Evolutionary conservation across 2,329 filamentous ascomycete species (phyloP).

Genomic region (Ceratocystis lukuohia): DNA sequence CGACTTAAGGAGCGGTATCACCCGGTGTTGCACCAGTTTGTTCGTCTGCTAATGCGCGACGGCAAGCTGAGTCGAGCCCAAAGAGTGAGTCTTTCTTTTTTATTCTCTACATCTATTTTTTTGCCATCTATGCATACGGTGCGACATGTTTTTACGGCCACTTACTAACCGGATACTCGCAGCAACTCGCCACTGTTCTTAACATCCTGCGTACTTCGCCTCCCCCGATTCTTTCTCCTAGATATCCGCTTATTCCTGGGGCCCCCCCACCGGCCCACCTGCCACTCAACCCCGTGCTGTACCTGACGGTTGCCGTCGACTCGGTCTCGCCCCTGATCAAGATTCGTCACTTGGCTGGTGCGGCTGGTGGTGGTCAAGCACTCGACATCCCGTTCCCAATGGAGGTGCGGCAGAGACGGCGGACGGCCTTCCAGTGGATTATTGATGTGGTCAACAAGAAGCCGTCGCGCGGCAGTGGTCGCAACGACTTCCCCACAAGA

Average conservation of each 20-base stretch:
- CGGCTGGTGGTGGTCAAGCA: conserved; percentile 72
- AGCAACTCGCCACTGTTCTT: conserved; percentile 79
- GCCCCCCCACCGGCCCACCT: conserved; percentile 65
- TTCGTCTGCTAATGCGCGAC: conserved; percentile 78
- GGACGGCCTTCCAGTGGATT: conserved; percentile 78
- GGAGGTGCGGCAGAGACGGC: conserved; percentile 57
- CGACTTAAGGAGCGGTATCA: conserved; percentile 75
- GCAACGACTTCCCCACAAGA: conserved; percentile 58
- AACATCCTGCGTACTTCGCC: conserved; percentile 73
- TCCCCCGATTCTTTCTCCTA: conserved; percentile 59
- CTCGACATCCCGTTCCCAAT: conserved; percentile 75
- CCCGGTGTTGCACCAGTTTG: conserved; percentile 71
- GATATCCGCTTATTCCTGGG: conserved; percentile 59
- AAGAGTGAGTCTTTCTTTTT: conserved; percentile 44
- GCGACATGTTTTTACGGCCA: background rate
- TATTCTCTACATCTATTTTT: conserved; percentile 12
- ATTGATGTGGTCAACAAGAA: conserved; percentile 70
- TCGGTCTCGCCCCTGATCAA: conserved; percentile 80
- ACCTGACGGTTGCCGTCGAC: conserved; percentile 82
- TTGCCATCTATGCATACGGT: background rate
- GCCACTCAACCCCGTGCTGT: conserved; percentile 76
- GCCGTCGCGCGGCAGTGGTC: conserved; percentile 56
- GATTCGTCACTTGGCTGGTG: conserved; percentile 60
- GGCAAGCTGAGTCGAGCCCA: conserved; percentile 87
- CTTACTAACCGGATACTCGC: conserved; percentile 12